Evolutionary conservation across 2,329 filamentous ascomycete genomes (phyloP), one percentile per base, ranked within the genome.

Genomic region (Colletotrichum aenigma): DNA sequence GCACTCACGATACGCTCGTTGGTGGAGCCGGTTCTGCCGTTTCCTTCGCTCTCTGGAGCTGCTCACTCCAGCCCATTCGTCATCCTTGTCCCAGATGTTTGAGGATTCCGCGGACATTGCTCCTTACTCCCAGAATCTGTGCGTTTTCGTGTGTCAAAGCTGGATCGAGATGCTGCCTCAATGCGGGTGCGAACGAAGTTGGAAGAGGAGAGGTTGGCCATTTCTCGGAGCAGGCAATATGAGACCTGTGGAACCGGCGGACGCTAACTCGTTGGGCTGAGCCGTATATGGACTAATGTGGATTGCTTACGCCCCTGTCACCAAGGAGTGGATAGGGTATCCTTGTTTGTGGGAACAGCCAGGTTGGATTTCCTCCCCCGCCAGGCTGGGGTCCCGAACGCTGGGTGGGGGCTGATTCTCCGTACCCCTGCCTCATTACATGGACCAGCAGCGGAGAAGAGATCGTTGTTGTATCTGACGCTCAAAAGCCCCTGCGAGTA

Each of bases 11-110:
- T 73, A 74, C 32, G 78, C 78, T 74, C 81, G 65, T 64, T 82
- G 79, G 58, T 81, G 80, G 61, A 82, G 65, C 10, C 81, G 76
- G 69, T 82, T 82, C 68, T 81, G 81, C 15, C 80, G 52, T 61
- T 80, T 81, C 36, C 80, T 76, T 52, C 80, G 76, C 30, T 76
- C 66, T 12, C 62, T 70, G 12, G 78, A 70, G 65, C 76, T 79
- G 8, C 64, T 77, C 5, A 78, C 77, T 12, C 80, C 80, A 1
- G 77, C 80, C 81, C 80, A 82, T 61, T 81, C 80, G 58, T 81
- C 80, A 26, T 65, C 61, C n/a, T 24, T 10, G 16, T 36, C 62
- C 61, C 58, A 56, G 43, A 52, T 48, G 56, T 36, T 60, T 56
- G 38, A 58, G 12, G 55, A 52, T 21, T 52, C 43, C 10, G 43